phyloP scores from a whole-genome alignment of 2,329 filamentous ascomycete species.

The Ophiostoma tasmaniense region DNA sequence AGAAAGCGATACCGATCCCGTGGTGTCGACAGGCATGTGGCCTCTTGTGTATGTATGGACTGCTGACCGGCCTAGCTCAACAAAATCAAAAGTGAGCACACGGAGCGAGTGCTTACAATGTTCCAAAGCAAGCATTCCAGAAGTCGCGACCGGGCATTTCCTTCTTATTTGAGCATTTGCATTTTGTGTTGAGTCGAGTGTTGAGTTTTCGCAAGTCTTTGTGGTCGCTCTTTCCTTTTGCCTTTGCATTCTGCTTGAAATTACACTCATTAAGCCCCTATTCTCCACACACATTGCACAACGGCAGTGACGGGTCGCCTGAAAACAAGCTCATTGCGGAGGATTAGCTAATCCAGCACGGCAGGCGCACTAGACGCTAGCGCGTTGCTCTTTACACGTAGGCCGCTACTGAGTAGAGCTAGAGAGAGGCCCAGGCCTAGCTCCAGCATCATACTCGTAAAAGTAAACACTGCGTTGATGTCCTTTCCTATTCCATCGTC shows the following conservation, averaged over 20 bases:
- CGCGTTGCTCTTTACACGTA: background rate
- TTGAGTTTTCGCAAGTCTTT: background rate
- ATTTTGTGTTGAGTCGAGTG: background rate
- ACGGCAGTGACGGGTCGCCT: background rate
- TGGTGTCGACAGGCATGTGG: background rate
- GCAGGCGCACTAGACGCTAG: background rate
- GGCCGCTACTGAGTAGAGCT: background rate
- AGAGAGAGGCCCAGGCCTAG: too few relatives aligned
- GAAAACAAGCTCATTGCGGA: background rate
- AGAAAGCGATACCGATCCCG: background rate
- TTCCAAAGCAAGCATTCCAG: background rate
- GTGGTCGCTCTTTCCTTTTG: too few relatives aligned
- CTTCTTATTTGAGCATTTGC: background rate
- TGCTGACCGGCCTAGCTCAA: background rate
- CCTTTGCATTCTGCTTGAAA: background rate
- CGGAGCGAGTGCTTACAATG: background rate
- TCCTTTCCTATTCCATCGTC: slow-evolving; percentile 8
- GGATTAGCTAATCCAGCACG: slow-evolving; percentile 1
- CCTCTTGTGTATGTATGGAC: background rate
- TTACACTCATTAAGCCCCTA: background rate
- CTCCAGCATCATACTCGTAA: too few relatives aligned
- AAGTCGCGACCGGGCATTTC: background rate
- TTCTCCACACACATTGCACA: background rate
- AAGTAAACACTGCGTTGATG: background rate
- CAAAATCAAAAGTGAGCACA: too few relatives aligned